Evolutionary conservation across 2,329 filamentous ascomycete genomes (phyloP).

Genomic region (Microsporum canis): DNA sequence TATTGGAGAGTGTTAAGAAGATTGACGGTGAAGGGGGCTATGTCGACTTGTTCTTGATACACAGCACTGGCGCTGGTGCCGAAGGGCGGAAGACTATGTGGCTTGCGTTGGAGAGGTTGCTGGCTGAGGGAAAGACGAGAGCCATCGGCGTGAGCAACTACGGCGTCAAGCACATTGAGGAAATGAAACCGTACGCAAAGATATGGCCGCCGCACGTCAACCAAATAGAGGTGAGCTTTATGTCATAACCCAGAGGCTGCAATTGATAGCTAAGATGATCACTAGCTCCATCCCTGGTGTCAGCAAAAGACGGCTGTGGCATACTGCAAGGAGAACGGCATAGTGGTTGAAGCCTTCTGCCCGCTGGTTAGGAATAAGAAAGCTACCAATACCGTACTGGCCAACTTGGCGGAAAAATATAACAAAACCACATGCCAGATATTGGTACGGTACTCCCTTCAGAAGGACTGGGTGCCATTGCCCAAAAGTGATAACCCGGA

Average conservation of each 20-base stretch:
- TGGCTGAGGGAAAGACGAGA: slow-evolving; percentile 48
- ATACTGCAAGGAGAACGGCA: slow-evolving; percentile 43
- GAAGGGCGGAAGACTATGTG: slow-evolving; percentile 51
- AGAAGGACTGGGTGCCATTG: slow-evolving; percentile 63
- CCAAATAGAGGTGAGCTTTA: slow-evolving; percentile 53
- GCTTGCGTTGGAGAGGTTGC: slow-evolving; percentile 52
- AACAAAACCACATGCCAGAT: slow-evolving; percentile 64
- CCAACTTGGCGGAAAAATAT: slow-evolving; percentile 58
- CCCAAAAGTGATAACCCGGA: slow-evolving; percentile 61
- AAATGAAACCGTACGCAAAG: slow-evolving; percentile 54
- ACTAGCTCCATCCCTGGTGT: slow-evolving; percentile 59
- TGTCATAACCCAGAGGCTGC: background rate
- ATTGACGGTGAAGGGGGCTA: slow-evolving; percentile 49
- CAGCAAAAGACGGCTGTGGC: slow-evolving; percentile 51
- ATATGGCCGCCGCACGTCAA: slow-evolving; percentile 61
- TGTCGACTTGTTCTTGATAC: slow-evolving; percentile 61
- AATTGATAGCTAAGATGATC: background rate
- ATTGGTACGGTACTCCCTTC: slow-evolving; percentile 67
- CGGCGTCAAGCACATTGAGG: slow-evolving; percentile 55
- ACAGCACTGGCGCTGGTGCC: slow-evolving; percentile 48
- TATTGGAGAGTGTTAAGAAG: slow-evolving; percentile 52
- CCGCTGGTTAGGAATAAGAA: slow-evolving; percentile 56
- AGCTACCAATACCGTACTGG: slow-evolving; percentile 55
- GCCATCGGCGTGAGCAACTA: slow-evolving; percentile 65
- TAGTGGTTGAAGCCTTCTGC: slow-evolving; percentile 44